Percentiles rank a stretch among this genome's conserved stretches.
phyloP scores from a whole-genome alignment of 1,284 basidiomycete genomes.

The Cystobasidium sp. region DNA sequence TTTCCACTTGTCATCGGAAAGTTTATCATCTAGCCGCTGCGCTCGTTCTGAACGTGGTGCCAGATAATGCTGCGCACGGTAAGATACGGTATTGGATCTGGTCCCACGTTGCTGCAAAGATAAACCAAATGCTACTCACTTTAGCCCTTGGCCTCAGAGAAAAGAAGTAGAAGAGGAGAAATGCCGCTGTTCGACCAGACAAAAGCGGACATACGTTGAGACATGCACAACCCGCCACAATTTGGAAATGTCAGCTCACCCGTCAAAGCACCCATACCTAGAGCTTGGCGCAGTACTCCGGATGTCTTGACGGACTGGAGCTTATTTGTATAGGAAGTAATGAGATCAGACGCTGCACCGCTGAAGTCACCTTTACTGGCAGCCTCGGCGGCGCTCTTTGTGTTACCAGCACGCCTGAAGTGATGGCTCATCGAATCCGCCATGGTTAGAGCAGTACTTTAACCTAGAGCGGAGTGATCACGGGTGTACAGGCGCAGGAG shows the following conservation, averaged over 20 bases:
- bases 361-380: slow-evolving; percentile 7
- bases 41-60: slow-evolving; percentile 20
- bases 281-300: slow-evolving; percentile 28
- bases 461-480: too few relatives aligned
- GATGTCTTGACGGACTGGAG: slow-evolving; percentile 34
- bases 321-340: slow-evolving; percentile 32
- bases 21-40: background rate
- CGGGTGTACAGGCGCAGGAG: too few relatives aligned
- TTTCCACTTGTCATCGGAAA: background rate
- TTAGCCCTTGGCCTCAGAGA: slow-evolving; percentile 18
- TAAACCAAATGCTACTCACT: too few relatives aligned
- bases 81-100: too few relatives aligned
- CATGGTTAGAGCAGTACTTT: too few relatives aligned
- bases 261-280: slow-evolving; percentile 19
- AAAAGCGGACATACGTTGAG: background rate
- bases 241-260: background rate
- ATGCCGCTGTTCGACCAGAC: background rate
- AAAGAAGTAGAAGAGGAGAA: slow-evolving; percentile 24
- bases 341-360: slow-evolving; percentile 24
- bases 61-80: slow-evolving; percentile 21
- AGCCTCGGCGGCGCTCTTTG: background rate
- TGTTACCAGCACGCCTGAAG: background rate
- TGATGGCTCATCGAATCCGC: too few relatives aligned
- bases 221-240: background rate
- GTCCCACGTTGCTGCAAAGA: too few relatives aligned